Evolutionary conservation across 805 yeast species (phyloP).

Genomic region (Yarrowia yakushimensis): DNA sequence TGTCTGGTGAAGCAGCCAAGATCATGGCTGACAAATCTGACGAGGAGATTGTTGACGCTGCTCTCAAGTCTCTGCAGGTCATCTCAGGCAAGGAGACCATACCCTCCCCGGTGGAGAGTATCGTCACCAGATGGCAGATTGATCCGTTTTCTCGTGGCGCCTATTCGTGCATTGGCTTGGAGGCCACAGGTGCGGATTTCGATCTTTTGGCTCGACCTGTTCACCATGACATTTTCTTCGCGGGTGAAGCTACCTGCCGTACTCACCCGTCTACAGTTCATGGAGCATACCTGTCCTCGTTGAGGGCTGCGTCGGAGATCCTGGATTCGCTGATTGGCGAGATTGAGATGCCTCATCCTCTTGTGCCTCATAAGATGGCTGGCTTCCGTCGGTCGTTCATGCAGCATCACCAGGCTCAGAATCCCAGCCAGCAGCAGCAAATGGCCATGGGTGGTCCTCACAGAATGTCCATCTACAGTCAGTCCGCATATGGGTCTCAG

Average conservation of each 20-base stretch:
- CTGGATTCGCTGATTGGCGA: conserved; percentile 42
- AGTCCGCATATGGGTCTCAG: not conserved
- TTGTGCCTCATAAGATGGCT: conserved; percentile 32
- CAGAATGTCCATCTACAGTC: conserved; percentile 2
- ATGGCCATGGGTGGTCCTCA: conserved; percentile 6
- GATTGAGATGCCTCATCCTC: conserved; percentile 40
- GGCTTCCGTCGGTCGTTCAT: conserved; percentile 9
- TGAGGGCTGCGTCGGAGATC: conserved; percentile 43
- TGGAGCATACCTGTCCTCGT: conserved; percentile 45
- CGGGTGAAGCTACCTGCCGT: conserved; percentile 46
- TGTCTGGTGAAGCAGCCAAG: conserved; percentile 42
- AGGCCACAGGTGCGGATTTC: conserved; percentile 44
- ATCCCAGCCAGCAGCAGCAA: not conserved
- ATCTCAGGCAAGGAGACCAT: conserved; percentile 30
- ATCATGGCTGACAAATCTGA: conserved; percentile 37
- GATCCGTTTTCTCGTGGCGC: conserved; percentile 82
- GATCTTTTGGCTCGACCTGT: conserved; percentile 42
- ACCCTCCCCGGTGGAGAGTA: conserved; percentile 37
- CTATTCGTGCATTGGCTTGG: conserved; percentile 49
- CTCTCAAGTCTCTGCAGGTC: conserved; percentile 35
- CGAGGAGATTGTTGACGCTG: conserved; percentile 37
- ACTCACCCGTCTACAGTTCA: conserved; percentile 44
- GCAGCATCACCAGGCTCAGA: not conserved
- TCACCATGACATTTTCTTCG: conserved; percentile 40
- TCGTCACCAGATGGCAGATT: conserved; percentile 69